These are phyloP conservation scores for Dactylonectria macrodidyma DNA, from an alignment of 2,329 filamentous ascomycete genomes.

Conservation along the genomic window DNA sequence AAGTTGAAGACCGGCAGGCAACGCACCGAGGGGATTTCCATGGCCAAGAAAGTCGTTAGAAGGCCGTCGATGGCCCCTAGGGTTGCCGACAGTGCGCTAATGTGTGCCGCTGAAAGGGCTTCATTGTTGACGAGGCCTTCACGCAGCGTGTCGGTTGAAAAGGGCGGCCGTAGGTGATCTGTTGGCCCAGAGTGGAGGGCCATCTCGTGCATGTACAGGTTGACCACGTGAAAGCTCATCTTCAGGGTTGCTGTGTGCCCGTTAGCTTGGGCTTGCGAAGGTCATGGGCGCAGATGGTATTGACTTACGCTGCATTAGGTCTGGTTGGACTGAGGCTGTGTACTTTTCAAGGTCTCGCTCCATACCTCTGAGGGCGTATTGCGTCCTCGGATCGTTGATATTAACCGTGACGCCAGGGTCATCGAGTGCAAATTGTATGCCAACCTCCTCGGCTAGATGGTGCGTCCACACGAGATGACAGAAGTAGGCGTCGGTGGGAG, in stretches of 20 bases:
- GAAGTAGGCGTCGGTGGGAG: conserved; percentile 70
- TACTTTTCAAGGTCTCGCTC: conserved; percentile 76
- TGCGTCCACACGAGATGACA: conserved; percentile 73
- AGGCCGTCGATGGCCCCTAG: conserved; percentile 77
- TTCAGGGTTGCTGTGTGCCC: conserved; percentile 67
- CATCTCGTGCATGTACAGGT: conserved; percentile 83
- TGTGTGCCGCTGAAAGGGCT: conserved; percentile 66
- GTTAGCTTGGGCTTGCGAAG: background rate
- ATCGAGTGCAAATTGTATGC: conserved; percentile 76
- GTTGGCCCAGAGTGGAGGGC: conserved; percentile 76
- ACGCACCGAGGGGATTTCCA: conserved; percentile 72
- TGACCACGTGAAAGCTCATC: conserved; percentile 76
- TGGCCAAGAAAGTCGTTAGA: conserved; percentile 74
- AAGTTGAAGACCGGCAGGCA: conserved; percentile 80
- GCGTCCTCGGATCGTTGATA: conserved; percentile 74
- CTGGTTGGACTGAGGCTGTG: conserved; percentile 65
- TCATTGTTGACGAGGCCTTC: conserved; percentile 59
- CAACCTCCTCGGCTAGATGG: conserved; percentile 77
- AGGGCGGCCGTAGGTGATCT: conserved; percentile 67
- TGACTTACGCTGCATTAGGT: conserved; percentile 70
- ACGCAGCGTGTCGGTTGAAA: conserved; percentile 61
- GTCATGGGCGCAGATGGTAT: background rate
- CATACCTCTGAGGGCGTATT: conserved; percentile 75
- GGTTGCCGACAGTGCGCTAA: conserved; percentile 77
- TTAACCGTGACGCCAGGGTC: conserved; percentile 69